Percentiles rank a stretch among this genome's conserved stretches.
phyloP scores from a whole-genome alignment of 164 flowering plant species.

The Macadamia integrifolia region DNA sequence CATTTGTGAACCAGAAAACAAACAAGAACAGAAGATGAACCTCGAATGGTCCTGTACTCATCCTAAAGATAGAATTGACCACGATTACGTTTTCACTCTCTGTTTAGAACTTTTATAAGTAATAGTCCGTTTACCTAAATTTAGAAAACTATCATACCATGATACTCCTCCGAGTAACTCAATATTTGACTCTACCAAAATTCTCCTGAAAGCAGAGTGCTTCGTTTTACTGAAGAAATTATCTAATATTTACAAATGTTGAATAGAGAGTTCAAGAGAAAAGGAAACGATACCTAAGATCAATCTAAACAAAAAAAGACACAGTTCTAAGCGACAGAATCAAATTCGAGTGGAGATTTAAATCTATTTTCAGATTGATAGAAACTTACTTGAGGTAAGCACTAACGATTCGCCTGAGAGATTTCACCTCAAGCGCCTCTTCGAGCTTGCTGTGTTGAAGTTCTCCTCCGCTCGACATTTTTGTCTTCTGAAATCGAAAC shows the following conservation, averaged over 20 bases:
- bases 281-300: neutral
- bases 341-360: neutral
- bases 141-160: neutral
- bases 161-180: no score
- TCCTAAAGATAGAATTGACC: no score
- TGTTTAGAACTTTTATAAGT: no score
- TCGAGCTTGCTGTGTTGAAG: slow-evolving; percentile 48
- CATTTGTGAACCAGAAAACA: no score
- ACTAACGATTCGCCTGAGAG: slow-evolving; percentile 83
- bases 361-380: neutral
- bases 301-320: neutral
- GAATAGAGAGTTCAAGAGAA: neutral
- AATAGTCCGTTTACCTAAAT: no score
- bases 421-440: slow-evolving; percentile 83
- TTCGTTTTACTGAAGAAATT: no score
- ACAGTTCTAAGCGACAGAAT: neutral
- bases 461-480: slow-evolving; percentile 6
- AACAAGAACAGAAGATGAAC: no score
- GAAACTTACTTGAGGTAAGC: slow-evolving; percentile 74
- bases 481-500: neutral
- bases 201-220: neutral
- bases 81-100: no score
- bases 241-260: no score
- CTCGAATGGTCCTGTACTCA: no score
- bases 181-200: no score